Conservation (phyloP, 179 eudicot genomes). For the Patellifolia procumbens region DNA sequence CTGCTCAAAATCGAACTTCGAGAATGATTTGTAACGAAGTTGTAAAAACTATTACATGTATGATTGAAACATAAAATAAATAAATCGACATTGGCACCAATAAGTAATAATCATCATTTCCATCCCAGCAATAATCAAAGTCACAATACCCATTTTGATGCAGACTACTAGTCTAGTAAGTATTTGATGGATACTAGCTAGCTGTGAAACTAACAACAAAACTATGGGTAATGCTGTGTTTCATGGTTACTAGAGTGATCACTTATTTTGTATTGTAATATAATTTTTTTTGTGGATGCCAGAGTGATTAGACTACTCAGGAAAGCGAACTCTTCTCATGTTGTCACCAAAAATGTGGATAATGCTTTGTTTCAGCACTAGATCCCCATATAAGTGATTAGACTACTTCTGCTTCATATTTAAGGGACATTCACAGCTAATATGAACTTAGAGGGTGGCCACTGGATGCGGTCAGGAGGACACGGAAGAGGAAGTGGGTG, state of each 20-base stretch:
- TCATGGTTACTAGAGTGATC: too few species aligned
- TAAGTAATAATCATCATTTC: background rate
- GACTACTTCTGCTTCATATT: conserved; percentile 19
- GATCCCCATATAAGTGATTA: too few species aligned
- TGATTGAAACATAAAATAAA: background rate
- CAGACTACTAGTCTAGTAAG: too few species aligned
- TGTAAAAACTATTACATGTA: background rate
- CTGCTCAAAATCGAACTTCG: conserved; percentile 65
- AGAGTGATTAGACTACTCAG: too few species aligned
- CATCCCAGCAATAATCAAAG: background rate
- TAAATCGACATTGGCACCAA: background rate
- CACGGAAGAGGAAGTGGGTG: conserved; percentile 69
- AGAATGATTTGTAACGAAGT: conserved; percentile 51
- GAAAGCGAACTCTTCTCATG: too few species aligned
- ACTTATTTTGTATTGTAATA: too few species aligned
- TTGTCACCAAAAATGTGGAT: too few species aligned
- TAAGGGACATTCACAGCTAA: conserved; percentile 12
- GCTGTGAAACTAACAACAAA: background rate
- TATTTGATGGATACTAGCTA: background rate
- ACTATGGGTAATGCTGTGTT: too few species aligned
- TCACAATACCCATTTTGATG: background rate
- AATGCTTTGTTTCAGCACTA: too few species aligned
- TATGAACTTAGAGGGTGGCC: conserved; percentile 48
- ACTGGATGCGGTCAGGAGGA: conserved; percentile 58
- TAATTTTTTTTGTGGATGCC: too few species aligned